Evolutionary conservation across 805 yeast genomes (phyloP), one percentile per base, ranked within the genome.

Genomic region (Saccharomycopsis javanensis): DNA sequence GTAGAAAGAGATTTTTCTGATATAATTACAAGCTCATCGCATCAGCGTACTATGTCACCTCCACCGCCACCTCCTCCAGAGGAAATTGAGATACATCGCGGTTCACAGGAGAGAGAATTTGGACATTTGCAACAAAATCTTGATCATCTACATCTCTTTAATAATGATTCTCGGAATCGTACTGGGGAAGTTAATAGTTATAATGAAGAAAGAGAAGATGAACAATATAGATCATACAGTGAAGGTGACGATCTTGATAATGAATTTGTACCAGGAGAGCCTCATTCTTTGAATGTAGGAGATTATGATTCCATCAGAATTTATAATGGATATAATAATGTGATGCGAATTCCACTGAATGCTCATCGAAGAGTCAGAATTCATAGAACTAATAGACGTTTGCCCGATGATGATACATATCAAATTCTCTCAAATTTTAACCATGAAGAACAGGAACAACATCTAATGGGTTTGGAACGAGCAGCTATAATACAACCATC

Each of bases 1-100:
- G 30, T 56, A 8, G 55, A 56, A 13, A 51, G 56, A 16, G 50
- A 53, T 23, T 35, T 20, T 34, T 54, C 57, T 15, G 25, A 54
- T 33, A 28, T 50, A 16, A 48, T 30, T 33, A 33, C 53, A 27
- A 30, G 53, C 28, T n/a, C 53, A 13, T 33, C 38, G 15, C 13
- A 33, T 18, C 38, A 30, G 33, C 53, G 53, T 11, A 30, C 53
- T 5, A 33, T 30, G 38, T 50, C 53, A 28, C 38, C 38, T 13
- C 35, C 53, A 28, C 35, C 38, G 5, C 35, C 35, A 27, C 53
- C 53, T 18, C 35, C 38, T 4, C 53, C 38, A 10, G 53, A 33
- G 23, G 38, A 30, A 33, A 8, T 28, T 50, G 35, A 33, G 5
- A 20, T 30, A 27, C 25, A 50, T 28, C 38, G 23, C 15, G 38